These are phyloP conservation scores for Vicia sativa DNA, from an alignment of 306 rosid genomes.

Conservation along the genomic window DNA sequence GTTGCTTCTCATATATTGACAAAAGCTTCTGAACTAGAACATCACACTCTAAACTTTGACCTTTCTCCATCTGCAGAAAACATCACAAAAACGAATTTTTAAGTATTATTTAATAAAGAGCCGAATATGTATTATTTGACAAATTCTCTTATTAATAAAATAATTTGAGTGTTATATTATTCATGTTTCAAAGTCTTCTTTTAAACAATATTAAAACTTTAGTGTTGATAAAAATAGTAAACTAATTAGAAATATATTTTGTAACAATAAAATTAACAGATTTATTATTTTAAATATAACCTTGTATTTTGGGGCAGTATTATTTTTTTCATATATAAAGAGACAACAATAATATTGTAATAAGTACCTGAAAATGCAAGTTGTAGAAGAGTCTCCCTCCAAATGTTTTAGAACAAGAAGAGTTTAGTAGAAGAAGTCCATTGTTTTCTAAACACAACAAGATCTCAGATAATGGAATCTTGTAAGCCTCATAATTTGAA, in stretches of 20 bases:
- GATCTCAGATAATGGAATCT: conserved; percentile 44
- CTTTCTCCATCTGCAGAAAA: conserved; percentile 39
- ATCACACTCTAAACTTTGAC: conserved; percentile 33
- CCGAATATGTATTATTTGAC: no score
- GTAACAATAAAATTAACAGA: no score
- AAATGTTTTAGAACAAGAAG: conserved; percentile 59
- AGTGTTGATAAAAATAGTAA: no score
- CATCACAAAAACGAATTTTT: neutral
- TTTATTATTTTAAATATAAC: no score
- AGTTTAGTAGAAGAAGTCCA: conserved; percentile 50
- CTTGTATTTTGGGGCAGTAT: neutral
- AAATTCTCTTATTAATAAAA: no score
- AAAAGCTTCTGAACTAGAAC: conserved; percentile 37
- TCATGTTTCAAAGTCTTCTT: no score
- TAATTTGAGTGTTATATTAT: no score
- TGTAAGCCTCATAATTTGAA: conserved; percentile 32
- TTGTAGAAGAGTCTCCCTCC: conserved; percentile 55
- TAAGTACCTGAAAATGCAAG: conserved; percentile 68
- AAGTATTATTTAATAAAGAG: neutral
- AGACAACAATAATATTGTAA: neutral
- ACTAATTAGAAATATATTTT: no score
- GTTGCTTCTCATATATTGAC: neutral
- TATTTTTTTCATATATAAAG: no score
- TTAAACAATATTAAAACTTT: no score
- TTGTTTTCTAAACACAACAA: conserved; percentile 50